A percentile compares a stretch with the other conserved stretches of the same genome.
Evolutionary conservation across 78 protist species (phyloP).

Genomic region (Protostelium mycophagum): DNA sequence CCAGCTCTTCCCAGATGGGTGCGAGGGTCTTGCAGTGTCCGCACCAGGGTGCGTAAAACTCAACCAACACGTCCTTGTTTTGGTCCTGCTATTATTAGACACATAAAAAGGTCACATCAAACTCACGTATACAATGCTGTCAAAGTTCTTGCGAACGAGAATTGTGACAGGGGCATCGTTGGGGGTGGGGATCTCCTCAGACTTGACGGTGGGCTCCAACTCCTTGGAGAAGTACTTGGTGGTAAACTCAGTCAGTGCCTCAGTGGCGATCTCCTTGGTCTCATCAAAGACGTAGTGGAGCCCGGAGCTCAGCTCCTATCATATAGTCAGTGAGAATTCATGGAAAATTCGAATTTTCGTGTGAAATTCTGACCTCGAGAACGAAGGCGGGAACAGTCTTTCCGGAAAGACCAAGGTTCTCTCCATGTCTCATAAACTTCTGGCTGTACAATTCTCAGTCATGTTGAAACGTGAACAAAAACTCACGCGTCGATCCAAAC

Average conservation of each 20-base stretch:
- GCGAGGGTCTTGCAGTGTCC: constrained; percentile 75
- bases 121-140: constrained; percentile 17
- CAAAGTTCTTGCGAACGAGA: constrained; percentile 60
- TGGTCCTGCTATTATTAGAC: constrained; percentile 19
- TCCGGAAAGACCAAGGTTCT: constrained; percentile 54
- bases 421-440: constrained; percentile 45
- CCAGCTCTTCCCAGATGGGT: constrained; percentile 73
- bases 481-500: constrained; percentile 27
- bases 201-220: constrained; percentile 30
- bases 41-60: constrained; percentile 88
- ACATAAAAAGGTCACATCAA: not conserved
- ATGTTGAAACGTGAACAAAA: not conserved
- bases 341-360: not conserved
- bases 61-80: constrained; percentile 78
- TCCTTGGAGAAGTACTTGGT: constrained; percentile 6
- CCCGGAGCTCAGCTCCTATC: not conserved
- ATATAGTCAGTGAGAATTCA: not conserved
- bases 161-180: constrained; percentile 62
- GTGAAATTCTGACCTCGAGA: constrained; percentile 10
- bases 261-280: not conserved
- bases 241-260: constrained; percentile 16
- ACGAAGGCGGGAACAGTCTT: constrained; percentile 36
- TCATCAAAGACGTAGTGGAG: constrained; percentile 23
- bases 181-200: constrained; percentile 51
- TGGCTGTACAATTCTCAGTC: not conserved